These are phyloP conservation scores for Xanthoparmelia taractica DNA, from an alignment of 495 filamentous ascomycete genomes.

Conservation along the genomic window DNA sequence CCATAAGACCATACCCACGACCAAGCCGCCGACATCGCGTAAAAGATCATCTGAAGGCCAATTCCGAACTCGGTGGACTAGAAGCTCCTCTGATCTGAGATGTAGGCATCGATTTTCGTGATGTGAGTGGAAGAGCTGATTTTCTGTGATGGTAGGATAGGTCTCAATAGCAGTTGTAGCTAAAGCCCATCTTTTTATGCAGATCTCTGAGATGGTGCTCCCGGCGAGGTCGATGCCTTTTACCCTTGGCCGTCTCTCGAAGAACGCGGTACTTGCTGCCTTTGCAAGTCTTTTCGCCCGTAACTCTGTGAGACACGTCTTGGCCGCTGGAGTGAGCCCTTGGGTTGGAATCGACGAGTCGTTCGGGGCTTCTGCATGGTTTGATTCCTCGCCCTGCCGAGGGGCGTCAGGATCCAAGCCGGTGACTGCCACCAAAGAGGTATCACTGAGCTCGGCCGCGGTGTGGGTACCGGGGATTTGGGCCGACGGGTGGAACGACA, in stretches of 20 bases:
- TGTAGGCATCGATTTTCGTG: conserved; percentile 8
- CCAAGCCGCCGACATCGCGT: conserved; percentile 8
- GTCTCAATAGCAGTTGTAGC: conserved; percentile 9
- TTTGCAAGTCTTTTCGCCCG: conserved; percentile 1
- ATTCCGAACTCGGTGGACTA: conserved; percentile 1
- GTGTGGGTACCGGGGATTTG: neutral
- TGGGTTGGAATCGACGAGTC: neutral
- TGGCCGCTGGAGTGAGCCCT: neutral
- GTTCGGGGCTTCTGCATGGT: neutral
- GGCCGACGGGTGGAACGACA: neutral
- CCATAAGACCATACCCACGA: conserved; percentile 18
- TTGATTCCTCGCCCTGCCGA: neutral
- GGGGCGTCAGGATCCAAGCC: neutral
- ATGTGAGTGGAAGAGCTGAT: conserved; percentile 4
- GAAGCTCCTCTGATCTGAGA: conserved; percentile 14
- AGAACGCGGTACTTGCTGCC: conserved; percentile 11
- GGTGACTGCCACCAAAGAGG: neutral
- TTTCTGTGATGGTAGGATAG: conserved; percentile 4
- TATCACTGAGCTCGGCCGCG: neutral
- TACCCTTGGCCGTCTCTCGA: conserved; percentile 7
- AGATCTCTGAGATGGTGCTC: neutral
- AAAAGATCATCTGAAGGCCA: conserved; percentile 17
- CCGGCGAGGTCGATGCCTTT: neutral
- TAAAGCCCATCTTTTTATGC: conserved; percentile 10
- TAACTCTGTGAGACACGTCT: conserved; percentile 5